Conservation (phyloP, 1,284 basidiomycete genomes). For the Ceratobasidium sp. region DNA sequence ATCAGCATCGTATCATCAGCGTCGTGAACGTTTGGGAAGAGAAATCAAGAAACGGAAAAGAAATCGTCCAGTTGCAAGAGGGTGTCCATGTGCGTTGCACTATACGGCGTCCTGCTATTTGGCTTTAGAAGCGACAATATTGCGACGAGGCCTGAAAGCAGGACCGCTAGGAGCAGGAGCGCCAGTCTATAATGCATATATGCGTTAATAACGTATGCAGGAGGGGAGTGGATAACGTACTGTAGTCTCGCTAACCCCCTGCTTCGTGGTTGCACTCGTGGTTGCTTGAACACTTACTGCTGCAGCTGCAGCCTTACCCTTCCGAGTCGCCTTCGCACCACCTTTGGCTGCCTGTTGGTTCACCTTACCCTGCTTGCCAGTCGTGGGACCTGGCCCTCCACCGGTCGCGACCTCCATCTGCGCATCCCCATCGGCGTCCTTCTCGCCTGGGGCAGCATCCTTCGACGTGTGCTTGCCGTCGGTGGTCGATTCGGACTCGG, state of each 20-base stretch:
- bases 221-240: not conserved
- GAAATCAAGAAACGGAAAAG: not conserved
- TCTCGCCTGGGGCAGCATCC: not conserved
- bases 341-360: not conserved
- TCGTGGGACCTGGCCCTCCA: not conserved
- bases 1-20: conserved; percentile 6
- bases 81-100: not conserved
- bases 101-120: not conserved
- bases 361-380: not conserved
- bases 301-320: not conserved
- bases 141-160: not conserved
- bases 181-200: not conserved
- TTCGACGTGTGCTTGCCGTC: not conserved
- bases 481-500: not conserved
- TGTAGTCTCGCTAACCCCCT: not conserved
- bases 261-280: not conserved
- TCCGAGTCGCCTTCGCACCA: not conserved
- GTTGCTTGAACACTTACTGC: not conserved
- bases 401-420: not conserved
- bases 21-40: not conserved
- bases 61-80: not conserved
- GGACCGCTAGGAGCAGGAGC: not conserved
- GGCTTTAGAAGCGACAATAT: no score
- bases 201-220: not conserved
- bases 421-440: not conserved